phyloP scores from a whole-genome alignment of 768 basidiomycete genomes.

The Rhizopogon salebrosus region DNA sequence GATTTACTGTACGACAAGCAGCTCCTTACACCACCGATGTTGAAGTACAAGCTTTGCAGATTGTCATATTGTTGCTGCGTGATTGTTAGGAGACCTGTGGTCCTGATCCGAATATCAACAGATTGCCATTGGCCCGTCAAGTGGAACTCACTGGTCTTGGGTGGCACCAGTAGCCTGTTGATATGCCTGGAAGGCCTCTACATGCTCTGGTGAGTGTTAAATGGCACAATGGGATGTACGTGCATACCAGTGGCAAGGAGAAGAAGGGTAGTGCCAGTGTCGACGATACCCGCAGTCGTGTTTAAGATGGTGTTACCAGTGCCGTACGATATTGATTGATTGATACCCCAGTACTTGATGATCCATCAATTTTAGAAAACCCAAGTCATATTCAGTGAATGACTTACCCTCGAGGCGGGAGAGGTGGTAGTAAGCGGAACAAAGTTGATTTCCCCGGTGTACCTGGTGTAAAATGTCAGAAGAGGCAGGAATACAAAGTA shows the following conservation, averaged over 20 bases:
- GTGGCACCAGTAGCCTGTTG: conserved; percentile 47
- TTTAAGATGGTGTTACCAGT: conserved; percentile 26
- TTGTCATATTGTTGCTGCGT: conserved; percentile 42
- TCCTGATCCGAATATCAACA: conserved; percentile 19
- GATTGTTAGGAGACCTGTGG: conserved; percentile 53
- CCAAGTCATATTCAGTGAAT: background rate
- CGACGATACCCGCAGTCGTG: conserved; percentile 42
- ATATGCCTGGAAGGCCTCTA: conserved; percentile 52
- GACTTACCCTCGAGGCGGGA: conserved; percentile 35
- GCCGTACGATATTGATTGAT: conserved; percentile 34
- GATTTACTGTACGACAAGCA: background rate
- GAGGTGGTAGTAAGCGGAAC: conserved; percentile 38
- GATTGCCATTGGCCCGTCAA: background rate
- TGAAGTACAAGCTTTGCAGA: conserved; percentile 49
- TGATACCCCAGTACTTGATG: conserved; percentile 45
- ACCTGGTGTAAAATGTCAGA: conserved; percentile 13
- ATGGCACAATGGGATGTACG: background rate
- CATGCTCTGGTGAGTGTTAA: background rate
- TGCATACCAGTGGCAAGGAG: conserved; percentile 40
- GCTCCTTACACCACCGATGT: conserved; percentile 36
- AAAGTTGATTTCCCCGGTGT: conserved; percentile 29
- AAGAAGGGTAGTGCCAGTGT: conserved; percentile 50
- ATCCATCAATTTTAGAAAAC: background rate
- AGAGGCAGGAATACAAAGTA: background rate
- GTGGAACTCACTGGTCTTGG: conserved; percentile 39